Conservation (phyloP, 2,329 filamentous ascomycete species). For the Ambrosiella cleistominuta region DNA sequence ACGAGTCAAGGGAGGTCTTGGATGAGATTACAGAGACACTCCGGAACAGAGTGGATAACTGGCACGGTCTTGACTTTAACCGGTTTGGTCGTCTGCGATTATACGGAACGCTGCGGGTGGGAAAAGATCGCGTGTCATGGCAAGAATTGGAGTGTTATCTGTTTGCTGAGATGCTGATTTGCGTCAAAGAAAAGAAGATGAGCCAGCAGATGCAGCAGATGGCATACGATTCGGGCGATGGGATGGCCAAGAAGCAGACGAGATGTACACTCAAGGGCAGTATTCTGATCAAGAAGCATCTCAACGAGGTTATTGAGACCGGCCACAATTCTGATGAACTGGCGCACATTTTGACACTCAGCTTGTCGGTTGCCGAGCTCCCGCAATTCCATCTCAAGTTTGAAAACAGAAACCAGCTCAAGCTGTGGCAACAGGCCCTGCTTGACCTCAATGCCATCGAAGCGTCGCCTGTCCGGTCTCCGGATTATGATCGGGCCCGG, state of each 20-base stretch:
- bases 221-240: conserved; percentile 38
- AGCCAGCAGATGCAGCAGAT: conserved; percentile 32
- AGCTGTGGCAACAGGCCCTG: conserved; percentile 77
- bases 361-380: conserved; percentile 76
- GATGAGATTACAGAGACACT: conserved; percentile 77
- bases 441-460: conserved; percentile 65
- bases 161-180: conserved; percentile 98
- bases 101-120: conserved; percentile 78
- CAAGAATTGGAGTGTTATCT: conserved; percentile 95
- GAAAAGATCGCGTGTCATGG: conserved; percentile 92
- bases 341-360: conserved; percentile 61
- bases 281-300: conserved; percentile 93
- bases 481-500: conserved; percentile 51
- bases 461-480: conserved; percentile 42
- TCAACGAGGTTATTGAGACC: conserved; percentile 69
- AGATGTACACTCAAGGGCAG: conserved; percentile 90
- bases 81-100: conserved; percentile 84
- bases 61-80: conserved; percentile 88
- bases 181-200: conserved; percentile 89
- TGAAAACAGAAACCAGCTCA: conserved; percentile 64
- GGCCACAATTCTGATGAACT: conserved; percentile 45
- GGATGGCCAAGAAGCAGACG: conserved; percentile 42
- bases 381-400: conserved; percentile 91
- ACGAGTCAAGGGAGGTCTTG: conserved; percentile 58
- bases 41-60: conserved; percentile 82